Evolutionary conservation across 306 rosid genomes (phyloP), one percentile per base, ranked within the genome.

Genomic region (Hippophae rhamnoides): DNA sequence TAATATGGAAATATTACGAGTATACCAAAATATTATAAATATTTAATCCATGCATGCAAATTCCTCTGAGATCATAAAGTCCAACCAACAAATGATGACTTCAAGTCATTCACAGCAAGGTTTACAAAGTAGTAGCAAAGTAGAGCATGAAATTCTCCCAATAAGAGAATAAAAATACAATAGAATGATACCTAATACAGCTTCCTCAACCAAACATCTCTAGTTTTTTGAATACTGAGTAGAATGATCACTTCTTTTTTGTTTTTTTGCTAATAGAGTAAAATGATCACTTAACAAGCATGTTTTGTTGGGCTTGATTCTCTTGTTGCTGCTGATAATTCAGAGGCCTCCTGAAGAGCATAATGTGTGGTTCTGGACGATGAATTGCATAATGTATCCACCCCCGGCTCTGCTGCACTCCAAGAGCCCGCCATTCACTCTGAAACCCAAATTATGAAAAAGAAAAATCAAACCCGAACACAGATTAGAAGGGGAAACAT

Each of bases 321-420:
- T 90, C 97, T 74, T 81, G 95, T 75, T 79, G 97, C 62, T 77
- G 97, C 77, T 87, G 98, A 63, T 60, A 90, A 75, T 83, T 83
- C 74, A 90, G 70, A 7, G 96, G 87, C 89, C 98, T 90, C 86
- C 95, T 85, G 81, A 90, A 90, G 23, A 90, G 96, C 98, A 90
- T 87, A 56, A 90, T 87, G 78, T 87, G 96, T 56, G 95, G 98
- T 83, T 90, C 96, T 0, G 96, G 96, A 45, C 92, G 96, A 52
- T 90, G 98, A 67, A 90, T 83, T 5, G 96, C 96, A 51, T 85
- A 87, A 47, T 90, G 98, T 61, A 90, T 95, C 98, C 98, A 90
- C 5, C 98, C 96, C 23, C 96, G 96, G 66, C 96, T 90, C 83
- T 90, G 98, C 89, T 90, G 96, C 50, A 90, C 96, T 47, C 96